Evolutionary conservation across 2,329 filamentous ascomycete species (phyloP).

Genomic region (Curvularia sp.): DNA sequence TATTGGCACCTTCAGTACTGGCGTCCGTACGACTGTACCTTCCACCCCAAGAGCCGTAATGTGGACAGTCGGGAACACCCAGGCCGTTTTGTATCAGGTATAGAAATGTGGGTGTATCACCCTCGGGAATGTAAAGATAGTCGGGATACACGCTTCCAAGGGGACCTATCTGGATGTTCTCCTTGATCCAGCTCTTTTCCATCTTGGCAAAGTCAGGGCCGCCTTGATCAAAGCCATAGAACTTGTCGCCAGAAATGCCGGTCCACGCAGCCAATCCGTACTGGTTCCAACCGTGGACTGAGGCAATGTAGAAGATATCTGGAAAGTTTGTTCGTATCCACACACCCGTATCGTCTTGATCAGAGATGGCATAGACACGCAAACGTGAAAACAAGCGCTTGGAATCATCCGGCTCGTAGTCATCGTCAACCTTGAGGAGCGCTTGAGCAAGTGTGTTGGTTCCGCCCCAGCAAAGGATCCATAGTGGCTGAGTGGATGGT

Average conservation of each 20-base stretch:
- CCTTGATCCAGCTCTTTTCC: conserved; percentile 60
- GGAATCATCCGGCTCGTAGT: conserved; percentile 43
- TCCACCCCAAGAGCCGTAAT: conserved; percentile 61
- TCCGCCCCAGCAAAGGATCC: conserved; percentile 63
- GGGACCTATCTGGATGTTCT: conserved; percentile 62
- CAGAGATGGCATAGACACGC: conserved; percentile 60
- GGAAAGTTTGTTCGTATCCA: conserved; percentile 65
- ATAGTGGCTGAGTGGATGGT: conserved; percentile 55
- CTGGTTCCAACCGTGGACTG: conserved; percentile 63
- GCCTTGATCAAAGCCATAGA: conserved; percentile 57
- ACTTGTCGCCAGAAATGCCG: conserved; percentile 61
- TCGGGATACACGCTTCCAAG: conserved; percentile 55
- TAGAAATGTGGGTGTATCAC: conserved; percentile 61
- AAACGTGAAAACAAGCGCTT: conserved; percentile 43
- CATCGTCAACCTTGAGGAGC: conserved; percentile 52
- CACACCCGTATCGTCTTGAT: conserved; percentile 65
- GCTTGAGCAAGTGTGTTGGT: conserved; percentile 62
- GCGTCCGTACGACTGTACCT: conserved; percentile 51
- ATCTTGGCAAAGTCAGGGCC: conserved; percentile 60
- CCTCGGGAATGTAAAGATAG: conserved; percentile 61
- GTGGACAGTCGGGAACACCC: conserved; percentile 56
- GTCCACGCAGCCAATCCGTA: conserved; percentile 64
- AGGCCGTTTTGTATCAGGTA: conserved; percentile 60
- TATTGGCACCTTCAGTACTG: conserved; percentile 44
- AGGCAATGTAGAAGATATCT: conserved; percentile 63